Percentiles rank a stretch among this genome's conserved stretches.
Evolutionary conservation across 805 yeast species (phyloP).

Genomic region (Saccharomycopsis babjevae): DNA sequence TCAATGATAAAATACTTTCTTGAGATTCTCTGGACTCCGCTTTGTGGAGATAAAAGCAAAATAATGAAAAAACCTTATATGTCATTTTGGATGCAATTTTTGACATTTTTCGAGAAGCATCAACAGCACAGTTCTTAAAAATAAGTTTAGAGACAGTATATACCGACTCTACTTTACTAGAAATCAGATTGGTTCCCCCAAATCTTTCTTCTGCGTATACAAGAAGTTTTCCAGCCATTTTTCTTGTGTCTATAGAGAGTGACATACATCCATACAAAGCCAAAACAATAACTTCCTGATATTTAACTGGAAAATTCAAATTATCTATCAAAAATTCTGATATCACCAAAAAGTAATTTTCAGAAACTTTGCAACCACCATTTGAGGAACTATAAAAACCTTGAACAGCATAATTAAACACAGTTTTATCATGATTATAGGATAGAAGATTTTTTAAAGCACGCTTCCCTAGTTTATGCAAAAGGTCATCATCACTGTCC

Average conservation of each 20-base stretch:
- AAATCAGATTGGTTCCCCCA: slow-evolving; percentile 33
- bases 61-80: slow-evolving; percentile 54
- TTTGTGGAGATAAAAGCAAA: slow-evolving; percentile 58
- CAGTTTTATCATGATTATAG: slow-evolving; percentile 46
- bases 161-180: slow-evolving; percentile 57
- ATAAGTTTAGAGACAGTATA: slow-evolving; percentile 72
- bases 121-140: slow-evolving; percentile 77
- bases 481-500: slow-evolving; percentile 32
- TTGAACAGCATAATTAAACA: slow-evolving; percentile 48
- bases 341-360: slow-evolving; percentile 61
- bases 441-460: slow-evolving; percentile 61
- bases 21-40: slow-evolving; percentile 48
- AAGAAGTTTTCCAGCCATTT: slow-evolving; percentile 62
- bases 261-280: slow-evolving; percentile 75
- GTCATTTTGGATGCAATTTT: slow-evolving; percentile 47
- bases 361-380: slow-evolving; percentile 40
- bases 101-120: slow-evolving; percentile 67
- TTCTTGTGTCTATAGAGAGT: slow-evolving; percentile 55
- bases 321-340: slow-evolving; percentile 51
- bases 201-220: slow-evolving; percentile 52
- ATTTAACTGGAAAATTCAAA: slow-evolving; percentile 39
- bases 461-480: slow-evolving; percentile 52
- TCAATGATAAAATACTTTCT: slow-evolving; percentile 67
- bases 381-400: slow-evolving; percentile 36
- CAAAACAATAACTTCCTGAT: slow-evolving; percentile 61